Base-by-base conservation (phyloP, 2,329 filamentous ascomycete genomes). In the Stromatinia cepivora region DNA sequence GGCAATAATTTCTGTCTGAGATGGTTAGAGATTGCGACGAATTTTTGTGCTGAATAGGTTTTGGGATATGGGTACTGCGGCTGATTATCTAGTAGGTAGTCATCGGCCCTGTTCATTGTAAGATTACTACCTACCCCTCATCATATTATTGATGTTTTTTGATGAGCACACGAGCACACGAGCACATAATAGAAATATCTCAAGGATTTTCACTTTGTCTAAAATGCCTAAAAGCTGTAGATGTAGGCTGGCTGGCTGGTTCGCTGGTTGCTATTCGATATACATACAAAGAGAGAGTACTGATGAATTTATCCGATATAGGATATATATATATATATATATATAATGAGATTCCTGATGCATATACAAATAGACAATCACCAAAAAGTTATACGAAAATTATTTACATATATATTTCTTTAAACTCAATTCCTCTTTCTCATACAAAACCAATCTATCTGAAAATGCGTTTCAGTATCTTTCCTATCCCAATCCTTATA, bases 401-500 rank as follows among this genome's bases (percentile, higher is more conserved):
- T 39, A 5, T 25, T 3, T 0, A n/a, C 34, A n/a, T n/a, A n/a
- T n/a, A 39, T 45, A 4, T 28, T 45, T 28, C 5, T 28, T 25
- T 20, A 22, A 9, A 13, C 17, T 1, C 11, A 22, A 13, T 42
- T 10, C 0, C n/a, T n/a, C n/a, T n/a, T 1, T 1, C n/a, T 10
- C 9, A 42, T 20, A 10, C 17, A 11, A 9, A 17, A 0, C 54
- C 53, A 25, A n/a, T 22, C 13, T 15, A n/a, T 20, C 36, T 25
- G 5, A 72, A 66, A 50, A 75, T 75, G 74, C 71, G 53, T 69
- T 39, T 76, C 57, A 42, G 22, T 66, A 36, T 61, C 70, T 42
- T 56, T 71, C 61, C 69, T 68, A 31, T 73, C 63, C 52, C 70
- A 17, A 65, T 74, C 22, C 64, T 75, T 15, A 61, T 68, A 22